A percentile compares a stretch with the other conserved stretches of the same genome.
phyloP scores from a whole-genome alignment of 2,329 filamentous ascomycete genomes.

The Akanthomyces dipterigenus region DNA sequence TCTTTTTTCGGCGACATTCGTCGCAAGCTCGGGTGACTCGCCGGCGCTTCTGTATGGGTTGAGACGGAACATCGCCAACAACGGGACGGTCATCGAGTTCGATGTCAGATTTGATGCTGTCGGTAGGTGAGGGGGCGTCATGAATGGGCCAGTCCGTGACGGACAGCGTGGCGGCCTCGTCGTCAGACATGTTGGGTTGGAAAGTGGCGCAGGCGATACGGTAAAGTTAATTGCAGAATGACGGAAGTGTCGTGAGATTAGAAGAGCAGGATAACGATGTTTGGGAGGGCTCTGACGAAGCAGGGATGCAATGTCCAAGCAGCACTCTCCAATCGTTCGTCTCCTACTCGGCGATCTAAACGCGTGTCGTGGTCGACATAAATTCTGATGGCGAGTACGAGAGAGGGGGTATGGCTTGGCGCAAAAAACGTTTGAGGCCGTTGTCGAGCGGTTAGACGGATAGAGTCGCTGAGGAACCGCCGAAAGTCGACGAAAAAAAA shows the following conservation, averaged over 20 bases:
- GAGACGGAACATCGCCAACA: slow-evolving; percentile 26
- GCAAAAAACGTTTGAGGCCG: background rate
- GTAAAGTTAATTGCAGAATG: slow-evolving; percentile 1
- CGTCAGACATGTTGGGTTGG: slow-evolving; percentile 34
- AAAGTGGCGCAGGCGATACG: slow-evolving; percentile 14
- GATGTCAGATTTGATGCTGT: slow-evolving; percentile 36
- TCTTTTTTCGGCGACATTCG: slow-evolving; percentile 78
- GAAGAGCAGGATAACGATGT: slow-evolving; percentile 2
- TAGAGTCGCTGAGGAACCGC: background rate
- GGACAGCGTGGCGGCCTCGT: slow-evolving; percentile 33
- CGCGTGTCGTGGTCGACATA: slow-evolving; percentile 2
- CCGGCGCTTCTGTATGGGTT: slow-evolving; percentile 67
- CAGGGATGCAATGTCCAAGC: background rate
- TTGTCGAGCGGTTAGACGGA: background rate
- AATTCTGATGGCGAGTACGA: background rate
- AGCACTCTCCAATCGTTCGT: slow-evolving; percentile 3
- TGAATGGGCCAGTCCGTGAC: slow-evolving; percentile 29
- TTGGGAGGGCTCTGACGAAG: slow-evolving; percentile 1
- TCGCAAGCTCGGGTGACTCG: slow-evolving; percentile 77
- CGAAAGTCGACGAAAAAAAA: background rate
- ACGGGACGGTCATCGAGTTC: slow-evolving; percentile 31
- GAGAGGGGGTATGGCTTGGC: background rate
- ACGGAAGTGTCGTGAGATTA: background rate
- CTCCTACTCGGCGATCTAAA: slow-evolving; percentile 3
- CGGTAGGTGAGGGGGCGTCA: slow-evolving; percentile 34